Conservation (phyloP, 73 alveolate species). For the Tetrahymena thermophila region DNA sequence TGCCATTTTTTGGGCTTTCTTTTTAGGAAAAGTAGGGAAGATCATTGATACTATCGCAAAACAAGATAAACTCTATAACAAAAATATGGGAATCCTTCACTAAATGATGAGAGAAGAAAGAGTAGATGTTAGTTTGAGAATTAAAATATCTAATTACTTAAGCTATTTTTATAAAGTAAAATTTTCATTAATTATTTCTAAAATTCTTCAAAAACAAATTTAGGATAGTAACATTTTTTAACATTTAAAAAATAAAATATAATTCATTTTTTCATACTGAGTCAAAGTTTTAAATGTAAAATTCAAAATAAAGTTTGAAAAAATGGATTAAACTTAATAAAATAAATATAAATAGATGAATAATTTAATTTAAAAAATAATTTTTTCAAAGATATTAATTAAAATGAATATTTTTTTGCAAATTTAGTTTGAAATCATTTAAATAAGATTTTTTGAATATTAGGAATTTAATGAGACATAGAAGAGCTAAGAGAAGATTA, state of each 20-base stretch:
- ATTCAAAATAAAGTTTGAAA: no score
- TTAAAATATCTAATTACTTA: constrained; percentile 64
- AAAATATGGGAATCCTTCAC: constrained; percentile 62
- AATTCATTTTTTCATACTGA: no score
- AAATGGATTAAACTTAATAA: no score
- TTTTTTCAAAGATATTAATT: no score
- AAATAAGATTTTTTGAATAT: background rate
- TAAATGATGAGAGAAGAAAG: constrained; percentile 54
- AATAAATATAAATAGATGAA: no score
- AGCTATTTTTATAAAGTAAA: constrained; percentile 57
- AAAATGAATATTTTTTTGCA: no score
- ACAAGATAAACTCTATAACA: constrained; percentile 55
- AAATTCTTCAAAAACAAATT: no score
- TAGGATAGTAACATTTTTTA: no score
- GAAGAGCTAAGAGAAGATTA: constrained; percentile 56
- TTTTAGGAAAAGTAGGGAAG: constrained; percentile 72
- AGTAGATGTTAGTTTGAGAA: constrained; percentile 55
- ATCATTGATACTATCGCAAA: constrained; percentile 51
- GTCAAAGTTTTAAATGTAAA: no score
- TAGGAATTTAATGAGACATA: constrained; percentile 49
- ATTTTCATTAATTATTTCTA: background rate
- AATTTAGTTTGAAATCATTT: background rate
- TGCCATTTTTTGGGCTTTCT: constrained; percentile 74
- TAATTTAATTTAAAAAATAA: no score
- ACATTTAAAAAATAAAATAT: no score